Conservation (phyloP, 176 grass and related monocot species). For the Rhipidocladum racemiflorum region DNA sequence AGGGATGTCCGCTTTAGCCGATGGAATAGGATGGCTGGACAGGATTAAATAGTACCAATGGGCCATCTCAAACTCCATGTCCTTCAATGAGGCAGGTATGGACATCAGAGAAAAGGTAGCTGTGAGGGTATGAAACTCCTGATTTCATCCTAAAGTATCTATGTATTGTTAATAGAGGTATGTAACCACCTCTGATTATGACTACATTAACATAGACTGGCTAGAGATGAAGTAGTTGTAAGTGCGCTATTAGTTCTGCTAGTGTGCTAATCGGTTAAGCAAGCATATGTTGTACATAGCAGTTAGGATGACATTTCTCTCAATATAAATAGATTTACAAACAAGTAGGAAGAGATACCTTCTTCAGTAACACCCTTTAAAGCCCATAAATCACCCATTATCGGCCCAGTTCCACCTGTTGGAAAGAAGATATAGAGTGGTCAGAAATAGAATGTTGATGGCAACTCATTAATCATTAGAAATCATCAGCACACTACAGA, state of each 20-base stretch:
- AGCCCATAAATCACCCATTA: constrained; percentile 98
- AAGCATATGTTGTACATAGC: not conserved
- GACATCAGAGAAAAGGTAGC: not conserved
- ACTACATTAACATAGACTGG: not conserved
- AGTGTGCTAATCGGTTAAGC: not conserved
- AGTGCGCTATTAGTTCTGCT: not conserved
- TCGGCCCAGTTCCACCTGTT: constrained; percentile 78
- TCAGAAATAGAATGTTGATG: not conserved
- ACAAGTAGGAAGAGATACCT: constrained; percentile 49
- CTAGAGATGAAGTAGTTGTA: constrained; percentile 6
- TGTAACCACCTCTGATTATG: not conserved
- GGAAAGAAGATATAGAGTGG: constrained; percentile 18
- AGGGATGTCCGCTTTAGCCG: not conserved
- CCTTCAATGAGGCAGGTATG: not conserved
- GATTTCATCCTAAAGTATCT: not conserved
- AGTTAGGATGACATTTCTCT: not conserved
- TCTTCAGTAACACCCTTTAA: constrained; percentile 95
- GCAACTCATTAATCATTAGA: not conserved
- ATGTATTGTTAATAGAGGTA: not conserved
- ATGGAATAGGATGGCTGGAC: not conserved
- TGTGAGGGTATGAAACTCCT: not conserved
- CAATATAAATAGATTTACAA: constrained; percentile 13
- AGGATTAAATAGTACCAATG: not conserved
- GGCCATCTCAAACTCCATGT: constrained; percentile 20
- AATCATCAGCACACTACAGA: not conserved